These are phyloP conservation scores for Chiua sp. DNA, from an alignment of 1,284 basidiomycete genomes.

Conservation along the genomic window DNA sequence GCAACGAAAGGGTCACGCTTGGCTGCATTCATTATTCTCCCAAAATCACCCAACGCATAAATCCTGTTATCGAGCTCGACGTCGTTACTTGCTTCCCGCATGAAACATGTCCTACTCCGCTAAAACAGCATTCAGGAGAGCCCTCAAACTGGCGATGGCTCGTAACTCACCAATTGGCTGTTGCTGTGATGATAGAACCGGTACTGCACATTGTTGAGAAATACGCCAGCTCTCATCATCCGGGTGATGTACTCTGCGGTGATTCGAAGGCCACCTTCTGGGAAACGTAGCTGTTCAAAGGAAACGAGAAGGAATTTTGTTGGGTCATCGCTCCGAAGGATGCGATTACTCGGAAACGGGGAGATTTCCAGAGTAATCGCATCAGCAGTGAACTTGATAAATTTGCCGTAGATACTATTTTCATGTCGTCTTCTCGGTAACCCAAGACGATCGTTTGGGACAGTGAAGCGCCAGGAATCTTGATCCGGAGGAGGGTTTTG, in stretches of 20 bases:
- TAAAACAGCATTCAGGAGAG: constrained; percentile 26
- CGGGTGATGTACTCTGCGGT: constrained; percentile 60
- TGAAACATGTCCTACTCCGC: constrained; percentile 66
- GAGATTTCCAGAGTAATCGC: constrained; percentile 54
- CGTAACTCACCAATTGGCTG: constrained; percentile 59
- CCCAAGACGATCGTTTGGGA: constrained; percentile 38
- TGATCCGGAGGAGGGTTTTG: constrained; percentile 51
- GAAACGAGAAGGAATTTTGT: constrained; percentile 60
- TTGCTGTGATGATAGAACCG: constrained; percentile 73
- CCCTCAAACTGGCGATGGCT: neutral
- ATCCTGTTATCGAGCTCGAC: constrained; percentile 59
- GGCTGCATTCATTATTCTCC: constrained; percentile 62
- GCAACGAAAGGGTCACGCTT: constrained; percentile 51
- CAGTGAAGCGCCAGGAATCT: constrained; percentile 54
- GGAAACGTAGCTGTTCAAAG: constrained; percentile 59
- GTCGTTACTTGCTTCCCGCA: constrained; percentile 58
- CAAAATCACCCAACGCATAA: constrained; percentile 60
- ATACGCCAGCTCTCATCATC: constrained; percentile 58
- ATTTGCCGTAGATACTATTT: constrained; percentile 46
- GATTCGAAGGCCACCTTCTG: constrained; percentile 49
- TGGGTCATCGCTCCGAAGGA: constrained; percentile 59
- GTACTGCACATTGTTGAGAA: constrained; percentile 62
- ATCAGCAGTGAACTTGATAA: constrained; percentile 55
- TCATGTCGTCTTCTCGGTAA: constrained; percentile 29
- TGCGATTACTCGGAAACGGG: constrained; percentile 59